Base-by-base conservation (phyloP, 1,284 basidiomycete species). In the Meripilus lineatus region DNA sequence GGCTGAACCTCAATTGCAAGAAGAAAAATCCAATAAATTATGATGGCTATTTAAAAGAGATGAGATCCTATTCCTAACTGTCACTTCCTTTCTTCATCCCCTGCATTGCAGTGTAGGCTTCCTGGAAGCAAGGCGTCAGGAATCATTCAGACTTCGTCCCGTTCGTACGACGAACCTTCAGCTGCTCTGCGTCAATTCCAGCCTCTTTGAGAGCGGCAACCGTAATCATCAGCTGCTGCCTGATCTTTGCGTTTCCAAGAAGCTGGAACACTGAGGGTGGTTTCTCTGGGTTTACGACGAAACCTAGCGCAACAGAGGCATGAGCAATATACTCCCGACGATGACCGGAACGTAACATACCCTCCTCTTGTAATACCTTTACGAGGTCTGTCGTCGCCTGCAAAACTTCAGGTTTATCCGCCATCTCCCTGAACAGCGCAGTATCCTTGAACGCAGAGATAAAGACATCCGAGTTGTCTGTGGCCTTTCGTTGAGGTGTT, bases 171-270 rank as follows among this genome's bases (percentile, higher is more conserved):
- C 42, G 38, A 23, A 53, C 52, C 47, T 51, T 41, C 15, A 49
- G 30, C 18, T 33, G 38, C 17, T 39, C 42, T 25, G 26, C 15
- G 32, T 82, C 73, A 18, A 84, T 56, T 1, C 79, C 82, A 26
- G 77, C 76, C 26, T 75, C 77, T 45, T 74, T 60, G 48, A 84
- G 54, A 47, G 75, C 77, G 17, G 68, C 67, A 44, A 65, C 63
- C 7, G 81, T 61, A 23, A 58, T 62, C 49, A 67, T 65, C 24
- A 73, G 63, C 20, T 67, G 70, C 38, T 58, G 64, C 44, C 74
- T 64, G 47, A 83, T 76, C 43, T 74, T 75, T 1, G 73, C 53
- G 49, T 69, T 78, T 33, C 69, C 64, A 20, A 73, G 63, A 23
- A 84, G 62, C 49, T 75, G 68, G 44, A 72, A 62, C 8, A 64